These are phyloP conservation scores for Colletotrichum echinochloae DNA, from an alignment of 2,329 filamentous ascomycete genomes.

Conservation along the genomic window DNA sequence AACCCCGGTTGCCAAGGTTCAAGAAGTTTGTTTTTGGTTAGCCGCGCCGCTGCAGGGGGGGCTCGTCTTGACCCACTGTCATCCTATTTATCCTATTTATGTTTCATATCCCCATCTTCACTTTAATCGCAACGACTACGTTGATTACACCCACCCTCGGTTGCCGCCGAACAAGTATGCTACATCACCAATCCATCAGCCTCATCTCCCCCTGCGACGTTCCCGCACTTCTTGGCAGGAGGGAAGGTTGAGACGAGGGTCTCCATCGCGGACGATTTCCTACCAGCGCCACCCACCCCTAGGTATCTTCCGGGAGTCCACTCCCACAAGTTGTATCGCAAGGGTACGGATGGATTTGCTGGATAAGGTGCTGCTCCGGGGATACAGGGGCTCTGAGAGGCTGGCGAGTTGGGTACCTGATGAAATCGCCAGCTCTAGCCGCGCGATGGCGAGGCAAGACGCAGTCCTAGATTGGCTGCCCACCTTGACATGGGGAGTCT, in stretches of 20 bases:
- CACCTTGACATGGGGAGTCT: slow-evolving; percentile 13
- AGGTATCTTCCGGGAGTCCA: slow-evolving; percentile 21
- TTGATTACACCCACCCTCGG: slow-evolving; percentile 33
- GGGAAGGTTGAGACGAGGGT: slow-evolving; percentile 32
- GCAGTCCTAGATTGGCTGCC: slow-evolving; percentile 28
- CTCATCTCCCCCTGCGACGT: slow-evolving; percentile 34
- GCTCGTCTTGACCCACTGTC: slow-evolving; percentile 21
- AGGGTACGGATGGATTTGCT: slow-evolving; percentile 9
- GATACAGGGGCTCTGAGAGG: slow-evolving; percentile 2
- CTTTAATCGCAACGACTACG: slow-evolving; percentile 39
- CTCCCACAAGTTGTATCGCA: slow-evolving; percentile 6
- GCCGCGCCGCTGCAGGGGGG: slow-evolving; percentile 36
- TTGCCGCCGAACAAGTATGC: slow-evolving; percentile 29
- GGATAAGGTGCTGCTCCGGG: neutral
- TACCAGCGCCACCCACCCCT: slow-evolving; percentile 10
- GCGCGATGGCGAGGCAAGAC: slow-evolving; percentile 28
- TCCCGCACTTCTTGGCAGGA: slow-evolving; percentile 37
- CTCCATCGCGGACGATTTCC: slow-evolving; percentile 16
- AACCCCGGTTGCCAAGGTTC: slow-evolving; percentile 26
- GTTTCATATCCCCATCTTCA: slow-evolving; percentile 35
- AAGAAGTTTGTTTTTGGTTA: slow-evolving; percentile 38
- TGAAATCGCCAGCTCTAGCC: slow-evolving; percentile 40
- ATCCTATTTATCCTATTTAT: slow-evolving; percentile 25
- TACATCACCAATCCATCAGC: slow-evolving; percentile 23
- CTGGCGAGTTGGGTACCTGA: slow-evolving; percentile 14